A percentile compares a stretch with the other conserved stretches of the same genome.
Conservation (phyloP, 371 early-diverging fungal species). For the Thermomucor indicae-seudaticae region DNA sequence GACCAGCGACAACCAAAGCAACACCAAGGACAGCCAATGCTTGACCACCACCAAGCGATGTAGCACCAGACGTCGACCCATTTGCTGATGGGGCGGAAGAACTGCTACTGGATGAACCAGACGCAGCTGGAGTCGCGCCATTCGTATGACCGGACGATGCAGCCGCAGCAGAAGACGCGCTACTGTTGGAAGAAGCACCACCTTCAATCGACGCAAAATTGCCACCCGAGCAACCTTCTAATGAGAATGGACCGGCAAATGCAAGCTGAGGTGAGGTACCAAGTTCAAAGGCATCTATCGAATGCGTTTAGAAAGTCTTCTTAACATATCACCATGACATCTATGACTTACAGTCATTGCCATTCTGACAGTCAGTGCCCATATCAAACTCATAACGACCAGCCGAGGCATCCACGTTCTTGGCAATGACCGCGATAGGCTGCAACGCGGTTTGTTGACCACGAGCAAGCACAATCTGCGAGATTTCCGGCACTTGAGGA, state of each 20-base stretch:
- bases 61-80: not conserved
- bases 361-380: conserved; percentile 18
- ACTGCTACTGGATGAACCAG: conserved; percentile 3
- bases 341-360: conserved; percentile 23
- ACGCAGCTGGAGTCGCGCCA: not conserved
- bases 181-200: not conserved
- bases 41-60: not conserved
- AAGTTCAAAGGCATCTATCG: conserved; percentile 42
- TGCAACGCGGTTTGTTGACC: conserved; percentile 23
- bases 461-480: conserved; percentile 15
- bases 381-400: conserved; percentile 18
- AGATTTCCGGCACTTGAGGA: conserved; percentile 12
- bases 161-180: not conserved
- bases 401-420: conserved; percentile 14
- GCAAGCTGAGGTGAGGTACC: conserved; percentile 48
- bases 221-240: conserved; percentile 35
- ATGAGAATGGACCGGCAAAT: conserved; percentile 44
- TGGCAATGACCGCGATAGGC: conserved; percentile 17
- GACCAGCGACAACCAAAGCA: not conserved
- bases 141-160: not conserved
- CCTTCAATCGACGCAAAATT: not conserved
- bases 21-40: not conserved
- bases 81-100: conserved; percentile 5
- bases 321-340: not conserved
- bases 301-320: not conserved